These are phyloP conservation scores for Curvularia hawaiiensis DNA, from an alignment of 2,329 filamentous ascomycete species.

Conservation along the genomic window DNA sequence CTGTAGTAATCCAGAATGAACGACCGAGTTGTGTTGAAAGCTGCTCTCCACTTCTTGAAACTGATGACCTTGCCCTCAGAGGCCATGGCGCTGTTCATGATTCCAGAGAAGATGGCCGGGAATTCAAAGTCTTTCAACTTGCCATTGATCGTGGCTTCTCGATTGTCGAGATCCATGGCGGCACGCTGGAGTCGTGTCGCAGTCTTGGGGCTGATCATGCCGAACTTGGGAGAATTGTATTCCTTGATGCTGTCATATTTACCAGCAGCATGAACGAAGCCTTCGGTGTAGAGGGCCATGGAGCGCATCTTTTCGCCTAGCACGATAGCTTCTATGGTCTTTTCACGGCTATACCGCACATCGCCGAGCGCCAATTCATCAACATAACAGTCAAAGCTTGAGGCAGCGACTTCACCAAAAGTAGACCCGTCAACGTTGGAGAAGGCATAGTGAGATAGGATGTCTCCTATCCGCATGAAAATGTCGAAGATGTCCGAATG, in stretches of 20 bases:
- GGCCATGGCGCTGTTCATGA: slow-evolving; percentile 81
- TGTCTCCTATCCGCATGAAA: slow-evolving; percentile 64
- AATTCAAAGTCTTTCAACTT: slow-evolving; percentile 91
- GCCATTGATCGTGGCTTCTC: slow-evolving; percentile 71
- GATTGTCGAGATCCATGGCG: slow-evolving; percentile 76
- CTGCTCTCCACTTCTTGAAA: slow-evolving; percentile 81
- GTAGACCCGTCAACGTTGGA: slow-evolving; percentile 66
- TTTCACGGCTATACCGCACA: slow-evolving; percentile 80
- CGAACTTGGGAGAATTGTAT: slow-evolving; percentile 71
- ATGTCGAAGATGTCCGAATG: slow-evolving; percentile 63
- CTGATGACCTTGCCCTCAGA: slow-evolving; percentile 77
- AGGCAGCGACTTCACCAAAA: slow-evolving; percentile 65
- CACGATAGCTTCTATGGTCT: slow-evolving; percentile 87
- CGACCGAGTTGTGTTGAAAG: slow-evolving; percentile 75
- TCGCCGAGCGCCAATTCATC: slow-evolving; percentile 79
- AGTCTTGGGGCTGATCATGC: slow-evolving; percentile 71
- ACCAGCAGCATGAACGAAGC: slow-evolving; percentile 88
- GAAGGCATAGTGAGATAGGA: slow-evolving; percentile 64
- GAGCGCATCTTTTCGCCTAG: slow-evolving; percentile 86
- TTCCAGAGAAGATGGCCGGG: slow-evolving; percentile 84
- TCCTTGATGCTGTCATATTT: slow-evolving; percentile 77
- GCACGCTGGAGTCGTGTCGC: slow-evolving; percentile 81
- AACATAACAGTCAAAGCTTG: slow-evolving; percentile 75
- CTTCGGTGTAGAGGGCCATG: slow-evolving; percentile 83
- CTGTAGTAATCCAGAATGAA: slow-evolving; percentile 76